phyloP scores from a whole-genome alignment of 805 yeast species.

The Debaryomyces prosopidis region DNA sequence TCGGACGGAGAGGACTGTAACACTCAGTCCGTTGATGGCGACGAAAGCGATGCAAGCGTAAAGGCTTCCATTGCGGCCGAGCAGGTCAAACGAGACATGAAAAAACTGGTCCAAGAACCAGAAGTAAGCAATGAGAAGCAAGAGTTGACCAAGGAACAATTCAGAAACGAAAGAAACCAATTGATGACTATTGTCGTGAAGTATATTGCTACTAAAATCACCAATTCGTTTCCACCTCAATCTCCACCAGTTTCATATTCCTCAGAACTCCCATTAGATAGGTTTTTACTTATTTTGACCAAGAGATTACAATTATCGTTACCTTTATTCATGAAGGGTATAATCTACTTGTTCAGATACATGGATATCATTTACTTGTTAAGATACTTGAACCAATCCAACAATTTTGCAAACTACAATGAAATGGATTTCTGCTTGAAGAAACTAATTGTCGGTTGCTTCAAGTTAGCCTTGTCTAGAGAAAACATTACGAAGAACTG shows the following conservation, averaged over 20 bases:
- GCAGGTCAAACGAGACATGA: conserved; percentile 20
- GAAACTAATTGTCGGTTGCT: conserved; percentile 43
- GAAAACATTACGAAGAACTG: conserved; percentile 31
- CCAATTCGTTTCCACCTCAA: conserved; percentile 45
- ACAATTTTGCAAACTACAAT: conserved; percentile 43
- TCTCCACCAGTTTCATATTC: conserved; percentile 16
- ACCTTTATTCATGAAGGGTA: conserved; percentile 39
- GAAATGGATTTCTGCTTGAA: conserved; percentile 45
- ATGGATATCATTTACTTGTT: conserved; percentile 48
- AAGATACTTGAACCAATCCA: conserved; percentile 45
- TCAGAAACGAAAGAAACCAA: conserved; percentile 33
- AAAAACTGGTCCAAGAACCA: not conserved
- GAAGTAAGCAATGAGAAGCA: not conserved
- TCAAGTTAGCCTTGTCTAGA: conserved; percentile 36
- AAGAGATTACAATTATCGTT: conserved; percentile 37
- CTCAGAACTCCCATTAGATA: conserved; percentile 39
- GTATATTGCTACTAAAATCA: conserved; percentile 43
- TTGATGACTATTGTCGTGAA: conserved; percentile 44
- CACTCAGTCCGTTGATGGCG: conserved; percentile 1
- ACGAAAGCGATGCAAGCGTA: not conserved
- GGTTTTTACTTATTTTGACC: conserved; percentile 37
- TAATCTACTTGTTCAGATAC: conserved; percentile 44
- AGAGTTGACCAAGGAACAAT: conserved; percentile 18
- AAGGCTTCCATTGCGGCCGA: conserved; percentile 17
- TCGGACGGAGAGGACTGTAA: conserved; percentile 25